These are phyloP conservation scores for Apium graveolens DNA, from an alignment of 129 eudicot species.

Conservation along the genomic window DNA sequence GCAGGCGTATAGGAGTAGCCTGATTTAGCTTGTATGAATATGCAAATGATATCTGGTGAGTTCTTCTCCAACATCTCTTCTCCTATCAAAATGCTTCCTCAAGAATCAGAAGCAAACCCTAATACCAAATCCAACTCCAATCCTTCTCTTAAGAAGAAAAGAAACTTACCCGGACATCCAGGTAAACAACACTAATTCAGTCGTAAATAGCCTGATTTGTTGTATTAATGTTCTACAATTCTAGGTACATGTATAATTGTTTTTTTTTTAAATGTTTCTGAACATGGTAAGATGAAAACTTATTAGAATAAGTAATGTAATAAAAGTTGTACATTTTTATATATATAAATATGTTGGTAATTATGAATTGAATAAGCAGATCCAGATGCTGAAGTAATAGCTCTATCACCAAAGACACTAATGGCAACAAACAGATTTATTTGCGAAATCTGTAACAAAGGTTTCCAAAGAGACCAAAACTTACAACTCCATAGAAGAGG, in stretches of 20 bases:
- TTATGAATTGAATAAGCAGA: conserved; percentile 33
- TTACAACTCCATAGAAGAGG: conserved; percentile 92
- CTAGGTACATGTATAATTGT: too few relatives aligned
- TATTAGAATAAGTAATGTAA: too few relatives aligned
- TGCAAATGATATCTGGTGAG: conserved; percentile 61
- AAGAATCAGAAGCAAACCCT: conserved; percentile 50
- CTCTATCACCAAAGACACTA: conserved; percentile 82
- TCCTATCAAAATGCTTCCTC: conserved; percentile 34
- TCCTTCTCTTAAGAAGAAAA: conserved; percentile 53
- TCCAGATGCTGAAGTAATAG: conserved; percentile 97
- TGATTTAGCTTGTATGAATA: neutral
- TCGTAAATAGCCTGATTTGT: neutral
- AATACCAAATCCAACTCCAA: conserved; percentile 50
- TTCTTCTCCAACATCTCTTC: conserved; percentile 55
- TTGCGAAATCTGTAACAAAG: conserved; percentile 93
- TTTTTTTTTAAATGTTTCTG: too few relatives aligned
- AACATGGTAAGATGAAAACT: too few relatives aligned
- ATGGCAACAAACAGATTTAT: conserved; percentile 96
- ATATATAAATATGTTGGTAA: too few relatives aligned
- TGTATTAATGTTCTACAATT: neutral
- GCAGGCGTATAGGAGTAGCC: neutral
- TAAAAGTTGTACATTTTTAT: neutral
- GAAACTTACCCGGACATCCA: conserved; percentile 91
- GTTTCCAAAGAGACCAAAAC: conserved; percentile 91
- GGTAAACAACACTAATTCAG: conserved; percentile 17